Percentiles rank a stretch among this genome's conserved stretches.
phyloP scores from a whole-genome alignment of 75 land plant species.

The Sequoiadendron giganteum region DNA sequence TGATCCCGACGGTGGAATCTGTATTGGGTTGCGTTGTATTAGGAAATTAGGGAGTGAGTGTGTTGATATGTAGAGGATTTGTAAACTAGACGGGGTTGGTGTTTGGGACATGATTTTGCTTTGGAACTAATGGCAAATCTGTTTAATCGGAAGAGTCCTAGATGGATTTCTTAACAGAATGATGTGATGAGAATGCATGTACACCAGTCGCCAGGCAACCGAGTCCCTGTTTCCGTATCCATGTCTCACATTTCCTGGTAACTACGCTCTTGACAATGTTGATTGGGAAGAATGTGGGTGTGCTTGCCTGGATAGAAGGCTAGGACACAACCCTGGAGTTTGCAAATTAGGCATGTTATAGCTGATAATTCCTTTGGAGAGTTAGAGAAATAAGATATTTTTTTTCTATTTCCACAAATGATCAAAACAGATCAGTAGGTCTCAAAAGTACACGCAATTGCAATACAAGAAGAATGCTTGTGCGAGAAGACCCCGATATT shows the following conservation, averaged over 20 bases:
- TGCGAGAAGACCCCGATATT: background rate
- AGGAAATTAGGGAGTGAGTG: background rate
- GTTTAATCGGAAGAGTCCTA: background rate
- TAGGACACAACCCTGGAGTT: background rate
- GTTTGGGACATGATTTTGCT: background rate
- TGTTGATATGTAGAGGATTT: background rate
- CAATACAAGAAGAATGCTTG: background rate
- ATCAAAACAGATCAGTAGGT: background rate
- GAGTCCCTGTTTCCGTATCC: background rate
- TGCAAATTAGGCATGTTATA: too few relatives aligned
- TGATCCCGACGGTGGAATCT: too few relatives aligned
- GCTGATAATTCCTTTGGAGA: background rate
- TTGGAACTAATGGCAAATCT: background rate
- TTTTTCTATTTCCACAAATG: too few relatives aligned
- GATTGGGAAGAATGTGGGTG: background rate
- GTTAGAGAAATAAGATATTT: background rate
- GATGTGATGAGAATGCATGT: background rate
- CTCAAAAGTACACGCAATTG: background rate
- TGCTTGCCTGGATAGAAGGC: background rate
- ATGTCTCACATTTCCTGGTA: background rate
- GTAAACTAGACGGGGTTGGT: background rate
- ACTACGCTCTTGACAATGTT: background rate
- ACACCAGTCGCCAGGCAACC: background rate
- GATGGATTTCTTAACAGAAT: background rate
- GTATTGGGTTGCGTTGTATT: background rate